Evolutionary conservation across 345 rosid genomes (phyloP), one percentile per base, ranked within the genome.

Genomic region (Lagerstroemia speciosa): DNA sequence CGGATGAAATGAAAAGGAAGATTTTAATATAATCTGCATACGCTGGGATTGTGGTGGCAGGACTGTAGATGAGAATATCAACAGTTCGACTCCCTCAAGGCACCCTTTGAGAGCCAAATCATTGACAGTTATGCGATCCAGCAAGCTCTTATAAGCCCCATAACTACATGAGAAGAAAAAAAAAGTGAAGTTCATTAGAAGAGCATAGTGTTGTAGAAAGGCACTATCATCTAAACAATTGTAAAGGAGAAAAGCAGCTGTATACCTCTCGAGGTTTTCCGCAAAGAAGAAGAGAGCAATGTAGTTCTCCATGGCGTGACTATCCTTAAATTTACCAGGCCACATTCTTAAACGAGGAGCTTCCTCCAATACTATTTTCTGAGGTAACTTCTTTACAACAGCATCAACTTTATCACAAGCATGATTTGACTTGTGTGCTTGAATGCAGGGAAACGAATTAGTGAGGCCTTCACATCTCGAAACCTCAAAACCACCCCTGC

Each of bases 251-350:
- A 14, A 26, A 22, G 60, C 33, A 9, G 67, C 31, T 1, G 26
- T n/a, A 27, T 45, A 86, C 90, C 86, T 83, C 61, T 78, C 79
- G 58, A 74, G 57, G 71, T 80, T 81, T 71, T 79, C 80, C 3
- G 90, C 83, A 73, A 86, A 86, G 50, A 86, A 83, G 75, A 79
- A 86, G 26, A 83, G 79, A 61, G 85, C 86, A 72, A 86, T 78
- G 53, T 83, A 77, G 45, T 83, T 77, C 65, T 81, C 90, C 58
- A 73, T 76, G 29, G 78, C 75, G 33, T 72, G 79, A 69, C 40
- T 67, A 36, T 34, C 57, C 27, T 61, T 70, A 68, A 86, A 86
- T 71, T 80, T 83, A 66, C 74, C 67, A 19, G 90, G 84, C 87
- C 87, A 83, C 11, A 70, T 61, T 52, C 76, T 73, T 68, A 66